Conservation (phyloP, 345 rosid genomes). For the Acer saccharum region DNA sequence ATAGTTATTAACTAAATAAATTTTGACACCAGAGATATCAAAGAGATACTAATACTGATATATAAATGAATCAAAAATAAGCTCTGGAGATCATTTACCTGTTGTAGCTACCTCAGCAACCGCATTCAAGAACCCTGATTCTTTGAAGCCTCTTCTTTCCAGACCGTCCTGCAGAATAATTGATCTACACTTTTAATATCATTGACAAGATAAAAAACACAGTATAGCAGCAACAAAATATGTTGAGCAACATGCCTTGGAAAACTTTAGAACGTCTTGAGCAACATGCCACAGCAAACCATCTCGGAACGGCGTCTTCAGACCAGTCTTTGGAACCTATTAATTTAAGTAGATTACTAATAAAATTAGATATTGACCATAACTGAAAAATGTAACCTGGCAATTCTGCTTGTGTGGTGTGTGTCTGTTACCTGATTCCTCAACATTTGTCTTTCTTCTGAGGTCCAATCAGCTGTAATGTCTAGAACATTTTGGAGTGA, state of each 20-base stretch:
- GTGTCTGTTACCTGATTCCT: slow-evolving; percentile 67
- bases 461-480: slow-evolving; percentile 89
- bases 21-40: neutral
- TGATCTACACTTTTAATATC: neutral
- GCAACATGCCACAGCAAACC: slow-evolving; percentile 76
- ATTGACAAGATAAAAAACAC: neutral
- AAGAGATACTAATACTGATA: neutral
- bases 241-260: slow-evolving; percentile 71
- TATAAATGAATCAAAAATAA: neutral
- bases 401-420: neutral
- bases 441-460: slow-evolving; percentile 85
- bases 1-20: neutral
- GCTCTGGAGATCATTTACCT: slow-evolving; percentile 45
- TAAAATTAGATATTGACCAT: slow-evolving; percentile 21
- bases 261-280: slow-evolving; percentile 39
- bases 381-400: neutral
- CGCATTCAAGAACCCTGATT: slow-evolving; percentile 80
- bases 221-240: neutral
- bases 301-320: slow-evolving; percentile 93
- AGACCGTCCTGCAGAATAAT: slow-evolving; percentile 70
- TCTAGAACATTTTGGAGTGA: slow-evolving; percentile 78
- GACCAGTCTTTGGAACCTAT: slow-evolving; percentile 84
- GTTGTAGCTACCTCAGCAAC: slow-evolving; percentile 84
- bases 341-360: slow-evolving; percentile 2
- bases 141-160: slow-evolving; percentile 94